phyloP scores from a whole-genome alignment of 768 basidiomycete species.

The Lyophyllum shimeji region DNA sequence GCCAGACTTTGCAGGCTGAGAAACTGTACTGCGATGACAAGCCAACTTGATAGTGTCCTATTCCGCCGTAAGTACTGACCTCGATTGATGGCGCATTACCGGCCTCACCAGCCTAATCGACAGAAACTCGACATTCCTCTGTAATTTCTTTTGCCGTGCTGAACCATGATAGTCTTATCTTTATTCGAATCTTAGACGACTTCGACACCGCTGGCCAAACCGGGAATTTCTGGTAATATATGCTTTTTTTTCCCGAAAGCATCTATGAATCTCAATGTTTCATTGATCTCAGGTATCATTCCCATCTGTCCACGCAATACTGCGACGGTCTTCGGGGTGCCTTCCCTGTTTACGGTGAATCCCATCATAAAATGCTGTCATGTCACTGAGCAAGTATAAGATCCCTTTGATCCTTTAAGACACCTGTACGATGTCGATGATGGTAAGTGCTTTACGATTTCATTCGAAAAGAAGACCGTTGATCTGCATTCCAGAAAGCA shows the following conservation, averaged over 20 bases:
- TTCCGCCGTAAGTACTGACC: conserved; percentile 22
- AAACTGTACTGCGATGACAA: background rate
- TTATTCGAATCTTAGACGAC: conserved; percentile 30
- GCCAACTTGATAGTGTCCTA: conserved; percentile 30
- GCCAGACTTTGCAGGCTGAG: background rate
- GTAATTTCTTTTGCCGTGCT: conserved; percentile 10
- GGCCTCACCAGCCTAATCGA: background rate
- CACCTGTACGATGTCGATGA: conserved; percentile 39
- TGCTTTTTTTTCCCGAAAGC: background rate
- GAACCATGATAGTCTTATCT: background rate
- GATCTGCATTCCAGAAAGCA: background rate
- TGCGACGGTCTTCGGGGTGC: conserved; percentile 41
- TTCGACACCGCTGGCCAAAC: conserved; percentile 31
- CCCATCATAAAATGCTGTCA: background rate
- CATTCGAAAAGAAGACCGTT: background rate
- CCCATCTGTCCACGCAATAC: conserved; percentile 38
- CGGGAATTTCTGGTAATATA: conserved; percentile 23
- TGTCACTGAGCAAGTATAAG: background rate
- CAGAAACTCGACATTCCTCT: background rate
- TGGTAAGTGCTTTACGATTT: conserved; percentile 16
- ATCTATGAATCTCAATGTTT: background rate
- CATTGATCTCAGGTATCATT: conserved; percentile 33
- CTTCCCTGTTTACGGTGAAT: conserved; percentile 25
- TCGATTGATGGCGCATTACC: background rate
- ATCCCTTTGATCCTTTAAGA: conserved; percentile 26